Percentiles rank a stretch among this genome's conserved stretches.
phyloP scores from a whole-genome alignment of 768 basidiomycete species.

The Asterophora parasitica region DNA sequence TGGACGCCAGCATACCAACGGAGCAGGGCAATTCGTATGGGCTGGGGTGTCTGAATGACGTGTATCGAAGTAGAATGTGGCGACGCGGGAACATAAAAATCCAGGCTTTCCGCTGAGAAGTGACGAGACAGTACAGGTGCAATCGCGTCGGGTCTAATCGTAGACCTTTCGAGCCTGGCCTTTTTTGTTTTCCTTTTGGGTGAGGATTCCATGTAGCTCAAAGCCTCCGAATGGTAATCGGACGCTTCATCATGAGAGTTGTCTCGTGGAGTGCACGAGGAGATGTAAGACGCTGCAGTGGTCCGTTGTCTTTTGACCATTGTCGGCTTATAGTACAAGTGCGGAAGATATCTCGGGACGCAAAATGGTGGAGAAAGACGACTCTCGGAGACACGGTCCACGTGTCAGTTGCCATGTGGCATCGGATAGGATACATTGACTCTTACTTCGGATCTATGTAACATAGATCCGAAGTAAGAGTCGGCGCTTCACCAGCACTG shows the following conservation, averaged over 20 bases:
- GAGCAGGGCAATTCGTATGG: conserved; percentile 47
- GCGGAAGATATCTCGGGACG: neutral
- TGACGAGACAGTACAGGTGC: neutral
- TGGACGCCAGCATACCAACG: conserved; percentile 72
- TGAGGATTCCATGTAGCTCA: conserved; percentile 7
- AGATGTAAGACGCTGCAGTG: neutral
- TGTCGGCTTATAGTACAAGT: neutral
- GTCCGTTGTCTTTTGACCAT: conserved; percentile 8
- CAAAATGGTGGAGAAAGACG: no score
- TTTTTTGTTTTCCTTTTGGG: conserved; percentile 7
- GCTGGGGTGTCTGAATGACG: conserved; percentile 33
- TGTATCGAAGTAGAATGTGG: conserved; percentile 48
- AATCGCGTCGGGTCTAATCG: neutral
- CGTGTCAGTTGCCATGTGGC: conserved; percentile 10
- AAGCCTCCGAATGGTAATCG: conserved; percentile 7
- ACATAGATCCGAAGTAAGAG: no score
- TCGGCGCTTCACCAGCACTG: no score
- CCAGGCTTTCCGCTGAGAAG: neutral
- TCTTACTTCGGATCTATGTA: no score
- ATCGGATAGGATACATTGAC: no score
- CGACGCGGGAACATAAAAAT: neutral
- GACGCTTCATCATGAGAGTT: conserved; percentile 12
- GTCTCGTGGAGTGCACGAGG: neutral
- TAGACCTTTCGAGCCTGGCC: neutral
- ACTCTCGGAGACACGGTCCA: neutral